Evolutionary conservation across 2,329 filamentous ascomycete species (phyloP).

Genomic region (Aspergillus sp.): DNA sequence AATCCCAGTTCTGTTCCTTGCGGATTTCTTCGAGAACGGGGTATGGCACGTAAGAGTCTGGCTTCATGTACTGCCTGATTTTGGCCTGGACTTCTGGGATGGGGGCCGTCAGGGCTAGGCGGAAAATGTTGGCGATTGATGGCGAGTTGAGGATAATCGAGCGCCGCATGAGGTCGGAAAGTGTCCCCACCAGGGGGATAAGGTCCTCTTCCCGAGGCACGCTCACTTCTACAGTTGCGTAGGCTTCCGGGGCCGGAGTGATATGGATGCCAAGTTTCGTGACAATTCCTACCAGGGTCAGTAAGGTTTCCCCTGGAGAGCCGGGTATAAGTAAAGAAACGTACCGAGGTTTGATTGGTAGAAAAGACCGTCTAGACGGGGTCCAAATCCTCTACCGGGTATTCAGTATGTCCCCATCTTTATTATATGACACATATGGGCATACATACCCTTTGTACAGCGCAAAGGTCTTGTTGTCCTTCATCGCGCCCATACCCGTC

Average conservation of each 20-base stretch:
- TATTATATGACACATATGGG: not conserved
- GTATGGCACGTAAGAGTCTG: slow-evolving; percentile 6
- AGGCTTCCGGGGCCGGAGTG: slow-evolving; percentile 10
- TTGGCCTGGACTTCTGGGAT: slow-evolving; percentile 6
- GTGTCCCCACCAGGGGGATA: not conserved
- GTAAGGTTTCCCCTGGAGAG: not conserved
- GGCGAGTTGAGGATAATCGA: slow-evolving; percentile 13
- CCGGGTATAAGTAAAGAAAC: not conserved
- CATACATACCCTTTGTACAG: slow-evolving; percentile 1
- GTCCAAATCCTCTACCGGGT: slow-evolving; percentile 44
- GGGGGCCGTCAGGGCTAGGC: not conserved
- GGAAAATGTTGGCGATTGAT: slow-evolving; percentile 14
- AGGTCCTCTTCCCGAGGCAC: slow-evolving; percentile 10
- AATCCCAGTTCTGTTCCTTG: slow-evolving; percentile 1
- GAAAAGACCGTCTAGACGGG: slow-evolving; percentile 52
- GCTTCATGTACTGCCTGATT: slow-evolving; percentile 6
- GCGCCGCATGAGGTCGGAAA: slow-evolving; percentile 12
- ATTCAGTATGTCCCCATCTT: too few relatives aligned
- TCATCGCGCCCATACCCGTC: slow-evolving; percentile 53
- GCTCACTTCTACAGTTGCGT: slow-evolving; percentile 6
- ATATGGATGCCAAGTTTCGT: slow-evolving; percentile 58
- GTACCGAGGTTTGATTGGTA: slow-evolving; percentile 52
- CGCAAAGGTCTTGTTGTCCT: slow-evolving; percentile 1
- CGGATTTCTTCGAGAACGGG: slow-evolving; percentile 4
- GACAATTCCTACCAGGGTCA: slow-evolving; percentile 47